Percentiles rank a stretch among this genome's conserved stretches.
These are phyloP conservation scores for Mortierella hygrophila DNA, from an alignment of 192 early-diverging fungal genomes.

Conservation along the genomic window DNA sequence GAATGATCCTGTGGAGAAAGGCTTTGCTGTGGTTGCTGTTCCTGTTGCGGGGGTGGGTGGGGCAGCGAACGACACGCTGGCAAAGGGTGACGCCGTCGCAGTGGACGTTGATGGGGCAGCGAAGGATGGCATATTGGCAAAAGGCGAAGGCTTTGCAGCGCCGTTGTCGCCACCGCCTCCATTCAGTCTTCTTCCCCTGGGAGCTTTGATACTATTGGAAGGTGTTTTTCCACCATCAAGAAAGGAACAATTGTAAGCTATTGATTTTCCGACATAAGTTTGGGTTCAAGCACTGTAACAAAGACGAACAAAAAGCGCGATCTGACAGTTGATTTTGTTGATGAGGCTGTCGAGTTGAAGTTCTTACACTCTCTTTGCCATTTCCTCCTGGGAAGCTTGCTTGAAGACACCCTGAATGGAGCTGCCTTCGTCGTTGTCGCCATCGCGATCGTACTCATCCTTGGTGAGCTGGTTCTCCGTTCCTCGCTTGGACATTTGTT, in stretches of 20 bases:
- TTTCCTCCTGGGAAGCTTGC: constrained; percentile 16
- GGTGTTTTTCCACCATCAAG: not conserved
- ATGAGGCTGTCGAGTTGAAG: not conserved
- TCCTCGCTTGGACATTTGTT: constrained; percentile 26
- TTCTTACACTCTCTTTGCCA: constrained; percentile 23
- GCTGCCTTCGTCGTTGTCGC: constrained; percentile 3
- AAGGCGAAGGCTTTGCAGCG: constrained; percentile 3
- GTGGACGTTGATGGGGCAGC: constrained; percentile 1
- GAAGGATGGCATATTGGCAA: constrained; percentile 1
- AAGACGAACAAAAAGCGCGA: not conserved
- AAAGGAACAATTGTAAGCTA: not conserved
- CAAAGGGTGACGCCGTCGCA: not conserved
- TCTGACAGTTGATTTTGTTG: not conserved
- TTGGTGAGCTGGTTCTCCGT: constrained; percentile 17
- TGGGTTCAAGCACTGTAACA: not conserved
- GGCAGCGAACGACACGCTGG: not conserved
- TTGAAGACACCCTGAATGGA: constrained; percentile 15
- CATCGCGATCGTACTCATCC: constrained; percentile 25
- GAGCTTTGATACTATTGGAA: constrained; percentile 8
- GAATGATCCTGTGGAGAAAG: constrained; percentile 3
- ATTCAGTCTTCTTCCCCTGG: constrained; percentile 6
- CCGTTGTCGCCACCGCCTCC: constrained; percentile 2
- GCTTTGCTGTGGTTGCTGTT: not conserved
- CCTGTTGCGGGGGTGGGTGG: not conserved
- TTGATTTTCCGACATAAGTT: not conserved